Evolutionary conservation across 2,329 filamentous ascomycete species (phyloP), one percentile per base, ranked within the genome.

Genomic region (Colletotrichum camelliae): DNA sequence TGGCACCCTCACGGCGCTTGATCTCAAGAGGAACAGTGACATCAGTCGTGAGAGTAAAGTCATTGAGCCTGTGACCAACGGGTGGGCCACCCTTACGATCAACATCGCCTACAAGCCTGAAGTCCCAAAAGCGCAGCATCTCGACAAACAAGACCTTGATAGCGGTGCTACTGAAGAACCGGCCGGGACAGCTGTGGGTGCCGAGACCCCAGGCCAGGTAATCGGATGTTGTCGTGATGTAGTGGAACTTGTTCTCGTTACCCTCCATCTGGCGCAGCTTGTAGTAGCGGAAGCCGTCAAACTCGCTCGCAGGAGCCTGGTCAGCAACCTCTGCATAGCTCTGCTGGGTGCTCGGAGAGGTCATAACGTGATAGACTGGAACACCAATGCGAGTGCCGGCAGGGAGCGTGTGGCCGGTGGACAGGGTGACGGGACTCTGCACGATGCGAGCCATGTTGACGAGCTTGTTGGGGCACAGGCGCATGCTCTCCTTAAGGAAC

Each of bases 151-250:
- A 76, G 8, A 77, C 70, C 81, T 86, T 86, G 55, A 86, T 83
- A 74, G 84, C 81, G 31, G 82, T 81, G 8, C 78, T 79, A 3
- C 83, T 84, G 76, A 86, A 86, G 64, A 68, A 72, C 0, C 64
- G 64, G 12, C 70, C 70, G 13, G 70, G 70, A n/a, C 70, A 72
- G 55, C 84, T 83, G 65, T 84, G 82, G 4, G 78, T 79, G 0
- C 86, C 86, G 67, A 86, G 81, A 1, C 86, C 86, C 55, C 86
- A 87, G 4, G 70, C 77, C 27, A 84, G 69, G 24, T 77, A 80
- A 8, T 83, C 81, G 2, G 77, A 77, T 1, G 76, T 79, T 3
- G 82, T 80, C 4, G 81, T 80, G 9, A 82, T 83, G 64, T 80
- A 83, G 69, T 83, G 82, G 35, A 80, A 73, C 31, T 80, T 78